A percentile compares a stretch with the other conserved stretches of the same genome.
These are phyloP conservation scores for Auricularia auricula-judae DNA, from an alignment of 768 basidiomycete genomes.

Conservation along the genomic window DNA sequence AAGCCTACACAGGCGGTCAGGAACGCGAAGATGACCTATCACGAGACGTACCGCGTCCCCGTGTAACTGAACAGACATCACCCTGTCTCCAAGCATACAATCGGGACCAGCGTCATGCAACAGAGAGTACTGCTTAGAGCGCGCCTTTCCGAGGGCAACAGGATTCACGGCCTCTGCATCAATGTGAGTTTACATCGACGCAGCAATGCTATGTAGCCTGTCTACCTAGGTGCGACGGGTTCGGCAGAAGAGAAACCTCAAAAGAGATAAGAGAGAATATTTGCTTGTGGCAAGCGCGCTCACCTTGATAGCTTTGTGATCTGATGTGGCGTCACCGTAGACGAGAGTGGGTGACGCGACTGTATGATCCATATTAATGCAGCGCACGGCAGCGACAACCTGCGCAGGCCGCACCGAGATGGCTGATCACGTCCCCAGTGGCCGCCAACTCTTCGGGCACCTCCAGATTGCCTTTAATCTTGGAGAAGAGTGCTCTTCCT, in stretches of 20 bases:
- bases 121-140: slow-evolving; percentile 80
- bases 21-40: not conserved
- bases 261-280: slow-evolving; percentile 4
- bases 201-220: not conserved
- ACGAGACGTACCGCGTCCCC: slow-evolving; percentile 50
- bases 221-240: slow-evolving; percentile 21
- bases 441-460: slow-evolving; percentile 52
- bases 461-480: slow-evolving; percentile 74
- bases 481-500: slow-evolving; percentile 67
- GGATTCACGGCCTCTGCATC: slow-evolving; percentile 72
- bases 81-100: slow-evolving; percentile 48
- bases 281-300: slow-evolving; percentile 51
- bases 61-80: slow-evolving; percentile 83
- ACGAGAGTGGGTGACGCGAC: slow-evolving; percentile 54
- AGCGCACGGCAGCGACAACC: not conserved
- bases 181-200: not conserved
- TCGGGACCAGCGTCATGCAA: slow-evolving; percentile 44
- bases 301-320: slow-evolving; percentile 43
- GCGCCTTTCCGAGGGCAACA: slow-evolving; percentile 79
- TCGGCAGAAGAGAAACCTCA: slow-evolving; percentile 10
- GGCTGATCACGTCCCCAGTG: slow-evolving; percentile 81
- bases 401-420: slow-evolving; percentile 39
- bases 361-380: slow-evolving; percentile 14
- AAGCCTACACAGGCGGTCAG: slow-evolving; percentile 29
- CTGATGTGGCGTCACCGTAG: slow-evolving; percentile 34